Percentiles rank a stretch among this genome's conserved stretches.
Conservation (phyloP, 2,329 filamentous ascomycete species). For the Gnomoniopsis sp. region DNA sequence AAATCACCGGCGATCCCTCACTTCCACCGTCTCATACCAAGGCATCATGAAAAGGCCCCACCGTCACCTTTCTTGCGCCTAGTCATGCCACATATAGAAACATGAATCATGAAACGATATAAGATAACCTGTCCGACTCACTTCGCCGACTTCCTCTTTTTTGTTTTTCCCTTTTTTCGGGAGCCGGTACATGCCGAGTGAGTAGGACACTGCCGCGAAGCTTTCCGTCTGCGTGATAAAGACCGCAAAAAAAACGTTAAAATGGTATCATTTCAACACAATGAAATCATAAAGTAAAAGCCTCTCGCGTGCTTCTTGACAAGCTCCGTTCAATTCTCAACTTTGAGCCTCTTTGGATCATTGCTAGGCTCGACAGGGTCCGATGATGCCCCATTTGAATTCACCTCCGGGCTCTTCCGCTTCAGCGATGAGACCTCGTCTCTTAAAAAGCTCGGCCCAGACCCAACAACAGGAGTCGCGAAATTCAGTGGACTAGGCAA, state of each 20-base stretch:
- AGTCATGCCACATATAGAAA: too few relatives aligned
- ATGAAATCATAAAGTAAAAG: background rate
- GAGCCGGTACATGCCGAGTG: background rate
- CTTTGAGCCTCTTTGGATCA: constrained; percentile 53
- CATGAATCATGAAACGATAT: too few relatives aligned
- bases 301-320: background rate
- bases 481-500: constrained; percentile 91
- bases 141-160: too few relatives aligned
- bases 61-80: too few relatives aligned
- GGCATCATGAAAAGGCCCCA: too few relatives aligned
- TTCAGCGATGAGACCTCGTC: constrained; percentile 50
- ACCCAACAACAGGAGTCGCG: constrained; percentile 70
- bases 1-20: too few relatives aligned
- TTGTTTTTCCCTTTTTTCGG: background rate
- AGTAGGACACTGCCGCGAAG: constrained; percentile 10
- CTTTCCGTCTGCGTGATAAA: constrained; percentile 13
- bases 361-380: constrained; percentile 39
- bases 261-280: constrained; percentile 11
- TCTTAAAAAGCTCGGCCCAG: constrained; percentile 60
- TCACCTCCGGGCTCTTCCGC: constrained; percentile 55
- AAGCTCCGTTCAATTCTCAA: constrained; percentile 36
- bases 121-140: too few relatives aligned
- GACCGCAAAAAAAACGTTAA: constrained; percentile 2
- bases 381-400: constrained; percentile 33
- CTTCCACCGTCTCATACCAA: too few relatives aligned